phyloP scores from a whole-genome alignment of 2,329 filamentous ascomycete genomes.

The Cladosporium colombiae region DNA sequence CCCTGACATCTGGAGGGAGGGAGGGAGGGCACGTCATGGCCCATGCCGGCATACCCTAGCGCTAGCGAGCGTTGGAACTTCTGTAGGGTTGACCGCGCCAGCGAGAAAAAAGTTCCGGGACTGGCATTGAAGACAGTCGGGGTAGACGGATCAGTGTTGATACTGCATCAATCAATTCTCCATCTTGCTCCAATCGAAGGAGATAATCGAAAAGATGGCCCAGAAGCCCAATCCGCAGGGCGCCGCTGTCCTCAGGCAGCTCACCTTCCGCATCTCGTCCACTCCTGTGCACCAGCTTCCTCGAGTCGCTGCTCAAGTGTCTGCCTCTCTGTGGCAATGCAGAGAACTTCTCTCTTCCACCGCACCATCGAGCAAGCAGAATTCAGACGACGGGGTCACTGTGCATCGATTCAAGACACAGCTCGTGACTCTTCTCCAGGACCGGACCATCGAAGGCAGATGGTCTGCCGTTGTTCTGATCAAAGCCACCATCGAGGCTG shows the following conservation, averaged over 20 bases:
- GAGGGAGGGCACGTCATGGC: slow-evolving; percentile 2
- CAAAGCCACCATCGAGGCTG: slow-evolving; percentile 79
- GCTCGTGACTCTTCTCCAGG: slow-evolving; percentile 74
- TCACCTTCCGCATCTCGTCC: slow-evolving; percentile 70
- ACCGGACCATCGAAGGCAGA: slow-evolving; percentile 70
- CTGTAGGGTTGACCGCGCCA: background rate
- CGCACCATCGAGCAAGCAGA: slow-evolving; percentile 58
- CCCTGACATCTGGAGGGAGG: background rate
- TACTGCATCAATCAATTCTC: background rate
- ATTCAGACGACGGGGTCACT: slow-evolving; percentile 66
- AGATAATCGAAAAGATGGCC: background rate
- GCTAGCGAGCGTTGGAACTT: background rate
- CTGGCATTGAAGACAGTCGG: background rate
- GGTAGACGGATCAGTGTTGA: background rate
- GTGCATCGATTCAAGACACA: slow-evolving; percentile 81
- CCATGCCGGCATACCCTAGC: background rate
- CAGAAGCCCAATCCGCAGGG: slow-evolving; percentile 17
- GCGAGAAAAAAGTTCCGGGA: slow-evolving; percentile 9
- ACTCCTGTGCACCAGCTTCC: slow-evolving; percentile 74
- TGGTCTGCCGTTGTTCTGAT: slow-evolving; percentile 77
- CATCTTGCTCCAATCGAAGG: background rate
- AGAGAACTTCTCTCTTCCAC: slow-evolving; percentile 63
- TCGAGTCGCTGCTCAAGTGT: slow-evolving; percentile 69
- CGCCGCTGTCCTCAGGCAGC: slow-evolving; percentile 40
- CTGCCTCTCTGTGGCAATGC: slow-evolving; percentile 56